Conservation (phyloP, 163 green algal species). For the Scenedesmus sp. region DNA sequence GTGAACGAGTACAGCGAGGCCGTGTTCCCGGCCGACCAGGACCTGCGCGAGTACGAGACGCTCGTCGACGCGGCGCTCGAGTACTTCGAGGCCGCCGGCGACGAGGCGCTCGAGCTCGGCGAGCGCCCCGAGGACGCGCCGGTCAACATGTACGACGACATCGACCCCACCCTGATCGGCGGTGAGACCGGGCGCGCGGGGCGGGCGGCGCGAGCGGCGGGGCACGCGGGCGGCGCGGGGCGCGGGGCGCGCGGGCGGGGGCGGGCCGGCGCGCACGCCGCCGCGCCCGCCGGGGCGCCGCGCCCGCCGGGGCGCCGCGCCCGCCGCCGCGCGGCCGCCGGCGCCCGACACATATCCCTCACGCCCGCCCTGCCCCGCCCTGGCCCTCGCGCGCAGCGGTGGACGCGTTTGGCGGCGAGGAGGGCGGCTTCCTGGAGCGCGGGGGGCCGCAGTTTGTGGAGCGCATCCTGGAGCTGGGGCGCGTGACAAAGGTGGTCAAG, state of each 20-base stretch:
- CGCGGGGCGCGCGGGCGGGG: no score
- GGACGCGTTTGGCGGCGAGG: slow-evolving; percentile 21
- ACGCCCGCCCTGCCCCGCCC: background rate
- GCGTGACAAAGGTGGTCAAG: slow-evolving; percentile 89
- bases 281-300: no score
- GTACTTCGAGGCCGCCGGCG: slow-evolving; percentile 32
- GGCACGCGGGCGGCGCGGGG: no score
- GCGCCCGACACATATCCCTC: background rate
- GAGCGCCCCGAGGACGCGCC: background rate
- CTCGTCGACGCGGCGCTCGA: slow-evolving; percentile 36
- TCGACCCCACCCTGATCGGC: slow-evolving; percentile 28
- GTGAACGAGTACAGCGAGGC: slow-evolving; percentile 42
- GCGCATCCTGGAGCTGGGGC: slow-evolving; percentile 67
- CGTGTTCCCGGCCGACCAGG: slow-evolving; percentile 18
- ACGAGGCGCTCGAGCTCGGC: background rate
- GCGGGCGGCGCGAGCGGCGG: no score
- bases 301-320: no score
- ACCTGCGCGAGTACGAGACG: slow-evolving; percentile 32
- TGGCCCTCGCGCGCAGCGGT: background rate
- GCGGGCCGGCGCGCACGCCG: no score
- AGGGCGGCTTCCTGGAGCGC: slow-evolving; percentile 5
- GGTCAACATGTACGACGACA: slow-evolving; percentile 41
- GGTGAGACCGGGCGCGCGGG: background rate
- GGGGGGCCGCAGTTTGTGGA: slow-evolving; percentile 45
- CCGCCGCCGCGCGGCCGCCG: no score